phyloP scores from a whole-genome alignment of 179 eudicot genomes.

The Carnegiea gigantea region DNA sequence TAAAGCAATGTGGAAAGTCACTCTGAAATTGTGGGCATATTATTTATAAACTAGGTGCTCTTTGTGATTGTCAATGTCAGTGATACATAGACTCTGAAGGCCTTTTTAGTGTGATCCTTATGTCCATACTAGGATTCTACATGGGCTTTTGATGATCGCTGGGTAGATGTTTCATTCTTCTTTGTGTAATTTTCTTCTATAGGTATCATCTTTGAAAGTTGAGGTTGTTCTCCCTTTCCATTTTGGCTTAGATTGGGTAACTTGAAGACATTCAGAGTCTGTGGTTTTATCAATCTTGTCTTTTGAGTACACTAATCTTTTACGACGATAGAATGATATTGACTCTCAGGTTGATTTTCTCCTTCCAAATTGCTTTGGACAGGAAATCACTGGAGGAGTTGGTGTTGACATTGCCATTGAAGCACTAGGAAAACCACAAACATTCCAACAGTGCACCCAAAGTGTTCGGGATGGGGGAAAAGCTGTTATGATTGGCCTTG shows the following conservation, averaged over 20 bases:
- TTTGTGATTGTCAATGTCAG: not conserved
- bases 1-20: not conserved
- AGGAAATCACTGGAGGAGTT: conserved; percentile 92
- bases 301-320: not conserved
- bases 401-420: conserved; percentile 96
- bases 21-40: not conserved
- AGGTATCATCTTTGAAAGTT: not conserved
- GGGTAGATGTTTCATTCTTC: not conserved
- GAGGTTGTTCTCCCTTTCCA: not conserved
- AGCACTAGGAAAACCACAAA: conserved; percentile 84
- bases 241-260: conserved; percentile 5
- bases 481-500: conserved; percentile 98
- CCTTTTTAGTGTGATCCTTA: not conserved
- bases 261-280: not conserved
- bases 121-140: not conserved
- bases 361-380: conserved; percentile 16
- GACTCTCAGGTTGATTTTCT: not conserved
- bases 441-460: conserved; percentile 91
- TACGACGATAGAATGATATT: conserved; percentile 1
- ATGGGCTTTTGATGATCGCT: not conserved
- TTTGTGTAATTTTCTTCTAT: not conserved
- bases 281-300: not conserved
- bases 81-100: not conserved
- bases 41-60: not conserved
- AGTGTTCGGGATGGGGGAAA: conserved; percentile 98